Conservation (phyloP, 2,329 filamentous ascomycete species). For the Fusarium drepaniforme region DNA sequence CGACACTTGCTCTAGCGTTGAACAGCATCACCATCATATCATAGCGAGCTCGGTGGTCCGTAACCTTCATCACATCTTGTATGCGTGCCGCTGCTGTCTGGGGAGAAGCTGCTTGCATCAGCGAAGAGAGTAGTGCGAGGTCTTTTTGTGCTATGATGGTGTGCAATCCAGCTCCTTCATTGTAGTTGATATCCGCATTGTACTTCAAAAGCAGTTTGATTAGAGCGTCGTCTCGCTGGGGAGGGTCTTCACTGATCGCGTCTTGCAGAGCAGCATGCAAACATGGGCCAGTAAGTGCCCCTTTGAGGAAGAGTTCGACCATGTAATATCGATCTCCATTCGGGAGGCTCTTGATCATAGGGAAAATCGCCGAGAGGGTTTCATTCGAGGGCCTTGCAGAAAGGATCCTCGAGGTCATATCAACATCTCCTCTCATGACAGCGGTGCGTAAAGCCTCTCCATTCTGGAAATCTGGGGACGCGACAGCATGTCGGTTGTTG, state of each 20-base stretch:
- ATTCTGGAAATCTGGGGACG: slow-evolving; percentile 65
- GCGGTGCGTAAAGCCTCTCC: slow-evolving; percentile 65
- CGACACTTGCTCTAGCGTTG: slow-evolving; percentile 57
- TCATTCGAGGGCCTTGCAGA: slow-evolving; percentile 59
- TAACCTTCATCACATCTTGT: slow-evolving; percentile 59
- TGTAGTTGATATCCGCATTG: slow-evolving; percentile 67
- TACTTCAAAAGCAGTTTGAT: slow-evolving; percentile 65
- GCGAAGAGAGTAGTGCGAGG: slow-evolving; percentile 55
- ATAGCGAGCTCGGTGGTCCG: slow-evolving; percentile 56
- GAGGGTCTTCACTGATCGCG: slow-evolving; percentile 62
- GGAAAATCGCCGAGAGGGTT: slow-evolving; percentile 63
- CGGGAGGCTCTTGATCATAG: slow-evolving; percentile 58
- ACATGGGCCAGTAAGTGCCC: slow-evolving; percentile 59
- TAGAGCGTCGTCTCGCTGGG: slow-evolving; percentile 62
- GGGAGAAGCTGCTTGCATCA: slow-evolving; percentile 61
- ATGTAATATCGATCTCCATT: slow-evolving; percentile 60
- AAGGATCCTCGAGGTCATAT: slow-evolving; percentile 61
- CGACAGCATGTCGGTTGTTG: slow-evolving; percentile 60
- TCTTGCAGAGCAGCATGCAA: slow-evolving; percentile 65
- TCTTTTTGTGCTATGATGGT: slow-evolving; percentile 63
- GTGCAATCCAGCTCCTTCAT: slow-evolving; percentile 62
- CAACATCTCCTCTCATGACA: slow-evolving; percentile 57
- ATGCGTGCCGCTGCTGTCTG: slow-evolving; percentile 62
- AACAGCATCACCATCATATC: slow-evolving; percentile 63
- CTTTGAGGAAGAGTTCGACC: slow-evolving; percentile 62